Base-by-base conservation (phyloP, 495 filamentous ascomycete genomes). In the Penicillium ochrochloron region DNA sequence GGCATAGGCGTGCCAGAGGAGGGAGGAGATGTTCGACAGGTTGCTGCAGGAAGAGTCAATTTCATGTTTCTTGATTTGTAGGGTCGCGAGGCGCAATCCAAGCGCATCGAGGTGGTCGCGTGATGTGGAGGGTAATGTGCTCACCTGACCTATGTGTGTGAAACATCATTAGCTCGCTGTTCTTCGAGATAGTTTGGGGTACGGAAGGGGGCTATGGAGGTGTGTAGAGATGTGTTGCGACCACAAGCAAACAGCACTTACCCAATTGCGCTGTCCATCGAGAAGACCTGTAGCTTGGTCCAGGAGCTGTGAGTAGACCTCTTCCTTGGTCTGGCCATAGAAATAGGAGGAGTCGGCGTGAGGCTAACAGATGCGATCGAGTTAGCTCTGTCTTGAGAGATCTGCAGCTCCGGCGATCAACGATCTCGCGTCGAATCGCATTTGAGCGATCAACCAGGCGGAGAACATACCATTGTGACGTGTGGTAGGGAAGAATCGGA, bases 341-440 rank as follows among this genome's bases (percentile, higher is more conserved):
- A 97, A 97, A 66, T 85, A 91, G 23, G 92, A 92, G 27, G 91
- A 84, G 69, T 96, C 92, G 53, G 93, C 92, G 80, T 97, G 93
- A 52, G 93, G 91, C 93, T 96, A 60, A 39, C 33, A 5, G 27
- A 23, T 25, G 39, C 39, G 56, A 66, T 57, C 25, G 25, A 21
- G 17, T 56, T 48, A 62, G 60, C 27, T 19, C 23, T 46, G 46
- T 25, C 39, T 52, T 2, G 48, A 39, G 39, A 58, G 59, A 53
- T 60, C 59, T 34, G 57, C 57, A 31, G 48, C 48, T 12, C 31
- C n/a, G 21, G 44, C 44, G 57, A 59, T 41, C 33, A 37, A 35
- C 46, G 59, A 25, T 56, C 59, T 48, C 23, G 33, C 31, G 33
- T 33, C 5, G 31, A 9, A 33, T 33, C 31, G 15, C 44, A 44